Base-by-base conservation (phyloP, 176 grass and related monocot species). In the Typha latifolia region DNA sequence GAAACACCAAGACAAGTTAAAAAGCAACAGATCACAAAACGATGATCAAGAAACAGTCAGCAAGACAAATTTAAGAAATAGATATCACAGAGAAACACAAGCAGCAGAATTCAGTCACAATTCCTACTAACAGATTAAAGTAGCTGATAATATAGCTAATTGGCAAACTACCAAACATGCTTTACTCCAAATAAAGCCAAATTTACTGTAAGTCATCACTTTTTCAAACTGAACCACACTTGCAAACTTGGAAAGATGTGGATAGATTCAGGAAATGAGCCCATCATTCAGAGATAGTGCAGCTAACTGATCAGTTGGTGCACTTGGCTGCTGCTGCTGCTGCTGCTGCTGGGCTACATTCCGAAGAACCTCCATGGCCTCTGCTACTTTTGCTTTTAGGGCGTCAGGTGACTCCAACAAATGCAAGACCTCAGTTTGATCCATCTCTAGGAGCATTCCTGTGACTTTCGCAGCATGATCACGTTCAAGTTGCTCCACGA, bases 361-460 rank as follows among this genome's bases (percentile, higher is more conserved):
- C 27, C 77, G 75, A 50, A 93, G 78, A 72, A 99, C 94, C 20
- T 80, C 84, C 94, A 93, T 91, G 14, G 94, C 94, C 73, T 99
- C 94, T 23, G 79, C 83, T 13, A 99, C 89, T 78, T 99, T 99
- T 51, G 79, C 71, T 74, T 87, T 99, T 9, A 99, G 76, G 32
- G 86, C 89, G 4, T 93, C 85, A 14, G 94, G 94, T 0, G 94
- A 99, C 71, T 99, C 94, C 0, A 99, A 72, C 69, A 99, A 73
- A 77, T 99, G 88, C 34, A 99, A 52, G 32, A 99, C 86, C 67
- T 99, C 94, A 21, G 83, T 88, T 80, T 91, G 88, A 55, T 99
- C 94, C 94, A 99, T 99, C 85, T 99, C 94, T 34, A 99, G 64
- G 63, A 99, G 85, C 94, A 99, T 99, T 29, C 94, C 94, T 2